These are phyloP conservation scores for Clitopilus passeckerianus DNA, from an alignment of 768 basidiomycete species.

Conservation along the genomic window DNA sequence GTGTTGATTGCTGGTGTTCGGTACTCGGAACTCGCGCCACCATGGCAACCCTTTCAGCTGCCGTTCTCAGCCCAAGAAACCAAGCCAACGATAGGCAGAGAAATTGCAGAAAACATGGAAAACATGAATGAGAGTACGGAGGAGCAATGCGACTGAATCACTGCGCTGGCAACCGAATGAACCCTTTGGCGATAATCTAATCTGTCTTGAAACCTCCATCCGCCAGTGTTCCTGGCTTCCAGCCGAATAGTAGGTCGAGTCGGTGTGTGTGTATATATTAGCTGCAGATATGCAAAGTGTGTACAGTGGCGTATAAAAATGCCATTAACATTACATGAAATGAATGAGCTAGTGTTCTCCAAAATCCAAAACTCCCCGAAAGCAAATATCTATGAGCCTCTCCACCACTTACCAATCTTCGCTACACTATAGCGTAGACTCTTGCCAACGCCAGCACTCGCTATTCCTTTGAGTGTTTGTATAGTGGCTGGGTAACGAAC, in stretches of 20 bases:
- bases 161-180: background rate
- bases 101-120: background rate
- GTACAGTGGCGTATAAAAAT: background rate
- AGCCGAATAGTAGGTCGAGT: background rate
- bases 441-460: constrained; percentile 78
- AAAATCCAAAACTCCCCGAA: constrained; percentile 1
- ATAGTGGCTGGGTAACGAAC: constrained; percentile 81
- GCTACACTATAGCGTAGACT: constrained; percentile 68
- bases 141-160: background rate
- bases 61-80: background rate
- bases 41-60: background rate
- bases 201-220: background rate
- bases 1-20: background rate
- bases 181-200: background rate
- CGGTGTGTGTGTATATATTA: background rate
- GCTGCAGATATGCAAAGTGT: background rate
- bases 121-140: background rate
- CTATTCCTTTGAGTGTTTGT: constrained; percentile 82
- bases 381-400: constrained; percentile 16
- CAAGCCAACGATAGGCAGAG: background rate
- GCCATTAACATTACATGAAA: background rate
- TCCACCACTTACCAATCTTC: constrained; percentile 88
- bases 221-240: background rate
- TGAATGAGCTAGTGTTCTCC: background rate
- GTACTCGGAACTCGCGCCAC: background rate